phyloP scores from a whole-genome alignment of 177 flowering plant genomes.

The Vitis hybrid region DNA sequence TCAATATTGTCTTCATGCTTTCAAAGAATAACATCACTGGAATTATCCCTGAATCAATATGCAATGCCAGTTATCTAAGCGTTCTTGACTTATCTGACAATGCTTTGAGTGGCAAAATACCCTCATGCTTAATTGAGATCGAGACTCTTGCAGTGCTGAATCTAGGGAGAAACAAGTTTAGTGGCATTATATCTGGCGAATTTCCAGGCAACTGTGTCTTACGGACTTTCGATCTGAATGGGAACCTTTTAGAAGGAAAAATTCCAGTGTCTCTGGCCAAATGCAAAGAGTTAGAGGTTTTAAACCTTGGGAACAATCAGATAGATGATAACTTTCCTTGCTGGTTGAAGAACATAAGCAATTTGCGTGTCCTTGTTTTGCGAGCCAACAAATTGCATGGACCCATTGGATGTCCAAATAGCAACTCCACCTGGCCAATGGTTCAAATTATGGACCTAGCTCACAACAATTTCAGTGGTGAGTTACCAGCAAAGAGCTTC shows the following conservation, averaged over 20 bases:
- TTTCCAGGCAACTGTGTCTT: constrained; percentile 25
- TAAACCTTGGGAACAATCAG: constrained; percentile 2
- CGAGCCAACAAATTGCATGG: constrained; percentile 7
- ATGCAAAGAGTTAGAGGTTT: constrained; percentile 20
- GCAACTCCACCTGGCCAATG: background rate
- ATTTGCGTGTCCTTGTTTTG: constrained; percentile 13
- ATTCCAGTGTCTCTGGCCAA: constrained; percentile 18
- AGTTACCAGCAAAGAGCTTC: background rate
- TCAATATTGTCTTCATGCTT: constrained; percentile 35
- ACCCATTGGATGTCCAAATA: background rate
- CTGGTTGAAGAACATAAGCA: background rate
- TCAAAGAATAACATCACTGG: constrained; percentile 41
- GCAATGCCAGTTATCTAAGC: constrained; percentile 31
- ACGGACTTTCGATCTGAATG: constrained; percentile 25
- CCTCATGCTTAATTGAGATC: constrained; percentile 35
- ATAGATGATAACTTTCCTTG: constrained; percentile 5
- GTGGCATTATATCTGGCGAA: constrained; percentile 19
- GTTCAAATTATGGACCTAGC: constrained; percentile 10
- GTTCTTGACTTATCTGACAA: constrained; percentile 65
- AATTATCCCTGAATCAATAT: constrained; percentile 44
- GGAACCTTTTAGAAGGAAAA: constrained; percentile 23
- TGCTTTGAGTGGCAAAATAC: constrained; percentile 32
- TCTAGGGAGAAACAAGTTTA: constrained; percentile 30
- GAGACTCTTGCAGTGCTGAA: constrained; percentile 34
- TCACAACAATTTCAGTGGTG: background rate